A percentile compares a stretch with the other conserved stretches of the same genome.
Evolutionary conservation across 805 yeast species (phyloP).

Genomic region (Pichia kluyveri): DNA sequence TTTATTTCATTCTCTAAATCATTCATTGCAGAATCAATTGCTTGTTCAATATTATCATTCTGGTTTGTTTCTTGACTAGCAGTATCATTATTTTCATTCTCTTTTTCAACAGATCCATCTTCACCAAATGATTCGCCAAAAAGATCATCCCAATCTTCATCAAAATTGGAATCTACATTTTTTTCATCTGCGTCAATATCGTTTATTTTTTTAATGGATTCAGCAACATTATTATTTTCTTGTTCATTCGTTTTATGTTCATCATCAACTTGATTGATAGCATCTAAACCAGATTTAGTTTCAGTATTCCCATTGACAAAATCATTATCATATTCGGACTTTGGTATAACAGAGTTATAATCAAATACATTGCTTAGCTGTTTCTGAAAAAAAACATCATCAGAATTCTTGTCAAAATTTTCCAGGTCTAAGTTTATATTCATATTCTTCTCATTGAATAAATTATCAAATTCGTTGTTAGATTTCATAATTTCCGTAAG

Average conservation of each 20-base stretch:
- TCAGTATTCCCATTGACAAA: background rate
- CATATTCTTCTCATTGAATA: background rate
- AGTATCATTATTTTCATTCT: constrained; percentile 16
- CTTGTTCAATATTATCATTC: constrained; percentile 7
- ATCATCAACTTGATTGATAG: background rate
- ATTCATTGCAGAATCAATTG: constrained; percentile 3
- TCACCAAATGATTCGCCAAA: constrained; percentile 16
- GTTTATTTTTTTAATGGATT: background rate
- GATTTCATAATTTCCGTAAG: constrained; percentile 1
- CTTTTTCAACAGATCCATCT: constrained; percentile 3
- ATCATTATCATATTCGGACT: background rate
- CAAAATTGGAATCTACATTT: constrained; percentile 1
- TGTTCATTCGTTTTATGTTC: background rate
- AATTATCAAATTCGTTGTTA: constrained; percentile 2
- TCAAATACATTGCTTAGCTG: background rate
- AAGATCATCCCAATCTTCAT: constrained; percentile 24
- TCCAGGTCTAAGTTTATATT: background rate
- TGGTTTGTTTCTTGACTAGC: constrained; percentile 13
- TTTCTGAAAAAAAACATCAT: background rate
- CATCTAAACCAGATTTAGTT: background rate
- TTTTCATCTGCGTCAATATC: constrained; percentile 3
- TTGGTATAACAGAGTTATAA: background rate
- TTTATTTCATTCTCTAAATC: constrained; percentile 14
- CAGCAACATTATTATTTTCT: background rate
- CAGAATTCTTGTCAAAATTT: background rate